These are phyloP conservation scores for Sugiyamaella grinbergsii DNA, from an alignment of 1,139 yeast genomes.

Conservation along the genomic window DNA sequence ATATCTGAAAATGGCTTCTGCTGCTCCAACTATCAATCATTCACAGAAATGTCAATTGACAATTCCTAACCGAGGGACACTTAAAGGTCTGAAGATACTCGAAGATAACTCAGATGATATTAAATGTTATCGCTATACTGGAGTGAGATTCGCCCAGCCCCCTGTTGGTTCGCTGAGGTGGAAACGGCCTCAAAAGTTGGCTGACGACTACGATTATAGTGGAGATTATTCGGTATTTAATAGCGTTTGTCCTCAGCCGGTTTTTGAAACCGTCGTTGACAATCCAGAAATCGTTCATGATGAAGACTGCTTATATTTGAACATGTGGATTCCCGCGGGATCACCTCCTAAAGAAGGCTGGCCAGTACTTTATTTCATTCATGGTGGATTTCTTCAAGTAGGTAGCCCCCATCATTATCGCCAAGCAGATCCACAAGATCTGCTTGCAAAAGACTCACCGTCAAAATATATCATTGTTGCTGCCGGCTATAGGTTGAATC, in stretches of 20 bases:
- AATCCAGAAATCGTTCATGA: slow-evolving; percentile 39
- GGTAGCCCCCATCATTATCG: slow-evolving; percentile 42
- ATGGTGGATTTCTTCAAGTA: slow-evolving; percentile 49
- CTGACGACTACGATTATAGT: slow-evolving; percentile 43
- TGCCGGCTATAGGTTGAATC: slow-evolving; percentile 47
- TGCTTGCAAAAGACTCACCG: slow-evolving; percentile 35
- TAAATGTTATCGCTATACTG: slow-evolving; percentile 29
- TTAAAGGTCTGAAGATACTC: slow-evolving; percentile 5
- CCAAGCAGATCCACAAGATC: slow-evolving; percentile 36
- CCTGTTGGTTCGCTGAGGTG: slow-evolving; percentile 38
- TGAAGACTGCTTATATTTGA: slow-evolving; percentile 45
- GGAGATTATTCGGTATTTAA: slow-evolving; percentile 43
- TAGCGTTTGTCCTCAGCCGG: slow-evolving; percentile 45
- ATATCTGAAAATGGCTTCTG: neutral
- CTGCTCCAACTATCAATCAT: slow-evolving; percentile 7
- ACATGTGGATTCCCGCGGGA: slow-evolving; percentile 48
- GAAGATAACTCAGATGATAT: slow-evolving; percentile 4
- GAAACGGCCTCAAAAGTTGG: slow-evolving; percentile 38
- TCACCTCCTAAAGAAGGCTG: slow-evolving; percentile 43
- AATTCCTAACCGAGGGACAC: slow-evolving; percentile 7
- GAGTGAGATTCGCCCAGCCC: slow-evolving; percentile 36
- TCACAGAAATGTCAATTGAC: slow-evolving; percentile 2
- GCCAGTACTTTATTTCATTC: slow-evolving; percentile 48
- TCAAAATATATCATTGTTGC: slow-evolving; percentile 45
- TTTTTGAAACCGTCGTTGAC: slow-evolving; percentile 30